These are phyloP conservation scores for Leccinum pellstonianum DNA, from an alignment of 768 basidiomycete species.

Conservation along the genomic window DNA sequence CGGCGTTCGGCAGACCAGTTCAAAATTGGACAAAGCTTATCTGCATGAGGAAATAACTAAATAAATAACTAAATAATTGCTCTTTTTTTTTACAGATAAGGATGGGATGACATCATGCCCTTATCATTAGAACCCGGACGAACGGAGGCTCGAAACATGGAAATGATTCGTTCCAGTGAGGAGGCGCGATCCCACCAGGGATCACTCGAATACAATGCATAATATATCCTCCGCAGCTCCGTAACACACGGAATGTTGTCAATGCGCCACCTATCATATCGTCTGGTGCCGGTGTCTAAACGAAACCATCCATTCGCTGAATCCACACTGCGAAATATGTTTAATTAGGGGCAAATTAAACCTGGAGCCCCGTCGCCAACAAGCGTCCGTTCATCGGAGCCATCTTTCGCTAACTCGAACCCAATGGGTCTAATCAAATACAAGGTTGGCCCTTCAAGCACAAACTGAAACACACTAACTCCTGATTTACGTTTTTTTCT, in stretches of 20 bases:
- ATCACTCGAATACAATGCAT: not conserved
- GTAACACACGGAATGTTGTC: not conserved
- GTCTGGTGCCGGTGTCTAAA: not conserved
- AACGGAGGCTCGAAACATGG: not conserved
- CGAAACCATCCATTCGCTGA: not conserved
- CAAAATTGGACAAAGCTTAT: constrained; percentile 9
- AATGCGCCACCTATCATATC: not conserved
- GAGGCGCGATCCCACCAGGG: not conserved
- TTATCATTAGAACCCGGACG: not conserved
- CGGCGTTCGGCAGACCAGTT: constrained; percentile 12
- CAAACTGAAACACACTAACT: constrained; percentile 9
- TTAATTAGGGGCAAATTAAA: constrained; percentile 1
- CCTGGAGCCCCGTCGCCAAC: constrained; percentile 6
- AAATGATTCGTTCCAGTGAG: not conserved
- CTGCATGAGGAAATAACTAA: constrained; percentile 6
- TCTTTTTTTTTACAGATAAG: too few relatives aligned
- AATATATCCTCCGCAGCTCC: not conserved
- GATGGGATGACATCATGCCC: constrained; percentile 15
- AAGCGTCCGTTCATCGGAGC: constrained; percentile 5
- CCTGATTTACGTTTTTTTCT: constrained; percentile 24
- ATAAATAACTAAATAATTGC: not conserved
- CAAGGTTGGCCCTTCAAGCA: constrained; percentile 1
- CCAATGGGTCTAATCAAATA: not conserved
- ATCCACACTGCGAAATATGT: not conserved
- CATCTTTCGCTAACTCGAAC: not conserved